These are phyloP conservation scores for Botryococcus braunii DNA, from an alignment of 163 green algal genomes.

Conservation along the genomic window DNA sequence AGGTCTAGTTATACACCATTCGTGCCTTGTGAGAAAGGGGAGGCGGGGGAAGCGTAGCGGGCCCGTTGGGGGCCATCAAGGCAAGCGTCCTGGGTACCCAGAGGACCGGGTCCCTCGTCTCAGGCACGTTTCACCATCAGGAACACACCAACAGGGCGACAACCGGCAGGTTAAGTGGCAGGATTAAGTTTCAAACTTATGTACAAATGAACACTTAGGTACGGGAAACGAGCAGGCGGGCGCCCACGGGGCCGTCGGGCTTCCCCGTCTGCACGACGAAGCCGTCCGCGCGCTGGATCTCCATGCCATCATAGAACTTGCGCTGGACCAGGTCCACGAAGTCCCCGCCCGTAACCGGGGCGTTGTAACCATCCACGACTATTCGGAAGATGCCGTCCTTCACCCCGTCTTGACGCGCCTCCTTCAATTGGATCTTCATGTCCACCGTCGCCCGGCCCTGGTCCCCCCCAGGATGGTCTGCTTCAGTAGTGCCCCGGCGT, in stretches of 20 bases:
- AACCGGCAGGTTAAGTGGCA: background rate
- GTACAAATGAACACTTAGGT: too few relatives aligned
- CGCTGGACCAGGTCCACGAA: constrained; percentile 89
- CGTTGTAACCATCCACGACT: constrained; percentile 96
- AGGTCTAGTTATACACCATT: too few relatives aligned
- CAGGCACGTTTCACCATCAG: too few relatives aligned
- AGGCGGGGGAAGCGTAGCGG: too few relatives aligned
- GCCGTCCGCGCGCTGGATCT: constrained; percentile 84
- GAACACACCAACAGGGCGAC: background rate
- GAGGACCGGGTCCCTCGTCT: too few relatives aligned
- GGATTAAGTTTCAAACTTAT: background rate
- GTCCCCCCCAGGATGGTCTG: too few relatives aligned
- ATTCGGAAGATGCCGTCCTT: constrained; percentile 44
- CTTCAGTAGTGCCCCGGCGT: too few relatives aligned
- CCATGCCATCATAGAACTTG: constrained; percentile 92
- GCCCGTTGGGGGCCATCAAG: too few relatives aligned
- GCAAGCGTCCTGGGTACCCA: too few relatives aligned
- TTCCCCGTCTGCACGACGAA: constrained; percentile 98
- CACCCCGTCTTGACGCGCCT: constrained; percentile 46
- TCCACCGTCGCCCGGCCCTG: constrained; percentile 85
- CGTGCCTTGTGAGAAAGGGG: too few relatives aligned
- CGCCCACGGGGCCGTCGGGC: constrained; percentile 34
- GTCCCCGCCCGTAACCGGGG: constrained; percentile 87
- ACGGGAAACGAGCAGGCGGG: background rate
- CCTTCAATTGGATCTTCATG: constrained; percentile 69